A percentile compares a stretch with the other conserved stretches of the same genome.
Evolutionary conservation across 768 basidiomycete species (phyloP).

Genomic region (Pulveroboletus sp.): DNA sequence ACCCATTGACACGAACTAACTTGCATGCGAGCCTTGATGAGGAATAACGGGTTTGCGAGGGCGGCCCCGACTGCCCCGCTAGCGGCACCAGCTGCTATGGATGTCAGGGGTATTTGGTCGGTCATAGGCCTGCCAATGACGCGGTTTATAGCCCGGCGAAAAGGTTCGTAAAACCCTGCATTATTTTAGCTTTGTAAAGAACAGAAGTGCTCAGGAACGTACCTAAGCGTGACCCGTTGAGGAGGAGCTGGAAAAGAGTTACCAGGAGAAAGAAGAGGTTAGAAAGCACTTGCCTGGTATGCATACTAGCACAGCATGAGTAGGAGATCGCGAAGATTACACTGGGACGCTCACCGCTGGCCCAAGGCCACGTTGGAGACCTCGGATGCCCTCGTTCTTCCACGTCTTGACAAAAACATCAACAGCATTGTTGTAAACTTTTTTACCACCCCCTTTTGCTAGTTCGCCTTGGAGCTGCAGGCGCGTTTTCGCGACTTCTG

Average conservation of each 20-base stretch:
- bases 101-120: conserved; percentile 70
- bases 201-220: background rate
- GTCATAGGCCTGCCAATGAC: conserved; percentile 58
- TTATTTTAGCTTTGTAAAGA: conserved; percentile 11
- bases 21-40: conserved; percentile 98
- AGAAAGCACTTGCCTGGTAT: conserved; percentile 66
- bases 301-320: conserved; percentile 56
- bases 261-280: background rate
- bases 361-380: conserved; percentile 88
- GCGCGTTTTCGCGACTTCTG: conserved; percentile 83
- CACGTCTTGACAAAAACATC: conserved; percentile 88
- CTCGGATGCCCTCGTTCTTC: conserved; percentile 82
- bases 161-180: conserved; percentile 94
- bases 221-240: conserved; percentile 92
- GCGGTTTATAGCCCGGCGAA: conserved; percentile 68
- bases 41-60: conserved; percentile 86
- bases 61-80: conserved; percentile 87
- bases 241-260: conserved; percentile 57
- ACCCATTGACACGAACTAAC: conserved; percentile 30
- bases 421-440: conserved; percentile 85
- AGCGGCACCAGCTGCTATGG: conserved; percentile 79
- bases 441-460: conserved; percentile 61
- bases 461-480: conserved; percentile 96
- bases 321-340: background rate
- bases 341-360: conserved; percentile 66